Conservation (phyloP, 164 flowering plant genomes). For the Houttuynia cordata region DNA sequence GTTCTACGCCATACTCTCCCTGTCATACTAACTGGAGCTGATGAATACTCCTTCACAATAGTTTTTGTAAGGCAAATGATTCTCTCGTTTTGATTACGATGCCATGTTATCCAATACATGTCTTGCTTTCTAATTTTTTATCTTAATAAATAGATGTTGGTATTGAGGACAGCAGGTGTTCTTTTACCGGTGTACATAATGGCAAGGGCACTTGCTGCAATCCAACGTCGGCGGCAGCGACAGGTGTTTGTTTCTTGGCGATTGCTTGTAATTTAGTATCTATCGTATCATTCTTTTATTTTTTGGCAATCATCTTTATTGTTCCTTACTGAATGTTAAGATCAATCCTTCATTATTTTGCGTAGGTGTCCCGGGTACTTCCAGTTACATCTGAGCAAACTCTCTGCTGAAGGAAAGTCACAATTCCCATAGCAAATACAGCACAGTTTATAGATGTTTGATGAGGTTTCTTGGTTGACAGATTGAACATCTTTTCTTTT, state of each 20-base stretch:
- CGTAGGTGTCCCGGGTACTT: constrained; percentile 18
- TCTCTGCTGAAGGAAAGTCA: constrained; percentile 18
- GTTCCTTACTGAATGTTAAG: not conserved
- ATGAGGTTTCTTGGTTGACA: constrained; percentile 2
- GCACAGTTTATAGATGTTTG: constrained; percentile 25
- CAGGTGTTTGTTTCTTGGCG: constrained; percentile 18
- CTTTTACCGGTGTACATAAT: constrained; percentile 59
- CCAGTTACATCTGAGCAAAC: constrained; percentile 9
- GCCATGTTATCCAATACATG: no score
- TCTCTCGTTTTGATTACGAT: not conserved
- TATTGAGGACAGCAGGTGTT: constrained; percentile 53
- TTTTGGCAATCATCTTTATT: not conserved
- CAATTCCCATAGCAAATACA: constrained; percentile 15
- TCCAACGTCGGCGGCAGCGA: constrained; percentile 37
- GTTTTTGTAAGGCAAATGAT: constrained; percentile 27
- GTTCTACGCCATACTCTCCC: constrained; percentile 65
- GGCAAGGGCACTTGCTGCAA: constrained; percentile 36
- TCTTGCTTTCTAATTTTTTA: not conserved
- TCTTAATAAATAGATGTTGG: constrained; percentile 28
- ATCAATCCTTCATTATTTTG: not conserved
- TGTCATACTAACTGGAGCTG: constrained; percentile 39
- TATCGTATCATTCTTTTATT: not conserved
- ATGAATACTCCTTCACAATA: constrained; percentile 42
- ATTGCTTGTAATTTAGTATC: not conserved
- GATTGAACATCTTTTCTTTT: not conserved